Percentiles rank a stretch among this genome's conserved stretches.
Conservation (phyloP, 306 rosid genomes). For the Quercus wislizeni region DNA sequence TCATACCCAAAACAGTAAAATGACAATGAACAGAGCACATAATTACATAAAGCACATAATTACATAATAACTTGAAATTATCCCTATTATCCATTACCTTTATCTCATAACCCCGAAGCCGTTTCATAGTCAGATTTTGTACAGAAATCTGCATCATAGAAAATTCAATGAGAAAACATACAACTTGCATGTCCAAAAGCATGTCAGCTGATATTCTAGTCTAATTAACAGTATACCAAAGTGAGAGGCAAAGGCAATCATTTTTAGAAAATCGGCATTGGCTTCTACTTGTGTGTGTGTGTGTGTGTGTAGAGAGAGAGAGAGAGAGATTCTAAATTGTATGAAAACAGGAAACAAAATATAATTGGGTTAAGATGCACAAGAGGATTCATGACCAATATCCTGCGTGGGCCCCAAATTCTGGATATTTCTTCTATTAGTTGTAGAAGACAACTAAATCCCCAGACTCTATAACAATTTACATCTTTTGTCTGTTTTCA, state of each 20-base stretch:
- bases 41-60: neutral
- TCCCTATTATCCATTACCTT: constrained; percentile 44
- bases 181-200: constrained; percentile 10
- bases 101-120: constrained; percentile 84
- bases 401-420: neutral
- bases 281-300: neutral
- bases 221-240: neutral
- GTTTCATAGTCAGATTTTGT: constrained; percentile 84
- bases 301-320: neutral
- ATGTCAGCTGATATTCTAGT: neutral
- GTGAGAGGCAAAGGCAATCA: constrained; percentile 2
- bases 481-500: neutral
- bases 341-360: neutral
- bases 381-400: neutral
- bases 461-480: neutral
- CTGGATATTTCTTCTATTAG: neutral
- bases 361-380: neutral
- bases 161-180: constrained; percentile 2
- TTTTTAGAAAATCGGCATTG: neutral
- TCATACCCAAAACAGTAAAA: neutral
- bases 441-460: neutral
- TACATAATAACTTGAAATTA: neutral
- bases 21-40: neutral
- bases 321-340: constrained; percentile 8
- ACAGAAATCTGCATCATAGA: constrained; percentile 56